phyloP scores from a whole-genome alignment of 1,284 basidiomycete species.

The Cronartium quercuum region DNA sequence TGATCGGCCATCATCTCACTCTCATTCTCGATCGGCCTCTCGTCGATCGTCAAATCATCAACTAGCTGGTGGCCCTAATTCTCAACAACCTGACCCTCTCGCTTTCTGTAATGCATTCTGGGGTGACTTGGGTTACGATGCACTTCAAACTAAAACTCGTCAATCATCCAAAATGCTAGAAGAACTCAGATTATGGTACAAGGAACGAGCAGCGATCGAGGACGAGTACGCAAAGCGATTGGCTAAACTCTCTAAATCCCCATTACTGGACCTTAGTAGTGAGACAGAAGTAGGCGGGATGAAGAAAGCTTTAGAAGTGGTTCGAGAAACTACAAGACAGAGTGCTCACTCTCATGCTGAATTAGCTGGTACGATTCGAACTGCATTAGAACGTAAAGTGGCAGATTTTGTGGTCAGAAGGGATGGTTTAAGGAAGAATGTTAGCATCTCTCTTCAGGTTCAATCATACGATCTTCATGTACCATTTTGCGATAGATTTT shows the following conservation, averaged over 20 bases:
- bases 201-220: conserved; percentile 65
- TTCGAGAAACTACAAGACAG: conserved; percentile 74
- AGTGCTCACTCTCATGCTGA: conserved; percentile 66
- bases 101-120: conserved; percentile 37
- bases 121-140: conserved; percentile 22
- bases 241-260: conserved; percentile 68
- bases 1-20: not conserved
- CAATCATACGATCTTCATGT: conserved; percentile 11
- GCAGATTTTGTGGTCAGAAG: conserved; percentile 45
- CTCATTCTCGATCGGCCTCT: conserved; percentile 2
- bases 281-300: conserved; percentile 59
- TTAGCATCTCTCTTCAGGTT: conserved; percentile 42
- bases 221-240: conserved; percentile 91
- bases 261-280: conserved; percentile 57
- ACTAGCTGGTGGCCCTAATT: not conserved
- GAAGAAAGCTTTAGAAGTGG: conserved; percentile 66
- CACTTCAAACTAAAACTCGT: conserved; percentile 17
- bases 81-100: conserved; percentile 6
- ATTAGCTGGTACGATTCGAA: conserved; percentile 67
- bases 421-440: conserved; percentile 44
- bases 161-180: conserved; percentile 34
- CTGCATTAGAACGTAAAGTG: conserved; percentile 62
- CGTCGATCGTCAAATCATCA: not conserved
- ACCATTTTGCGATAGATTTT: not conserved
- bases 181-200: conserved; percentile 33